Evolutionary conservation across 257 asterid species (phyloP), one percentile per base, ranked within the genome.

Genomic region (Paraleonurus japonicus): DNA sequence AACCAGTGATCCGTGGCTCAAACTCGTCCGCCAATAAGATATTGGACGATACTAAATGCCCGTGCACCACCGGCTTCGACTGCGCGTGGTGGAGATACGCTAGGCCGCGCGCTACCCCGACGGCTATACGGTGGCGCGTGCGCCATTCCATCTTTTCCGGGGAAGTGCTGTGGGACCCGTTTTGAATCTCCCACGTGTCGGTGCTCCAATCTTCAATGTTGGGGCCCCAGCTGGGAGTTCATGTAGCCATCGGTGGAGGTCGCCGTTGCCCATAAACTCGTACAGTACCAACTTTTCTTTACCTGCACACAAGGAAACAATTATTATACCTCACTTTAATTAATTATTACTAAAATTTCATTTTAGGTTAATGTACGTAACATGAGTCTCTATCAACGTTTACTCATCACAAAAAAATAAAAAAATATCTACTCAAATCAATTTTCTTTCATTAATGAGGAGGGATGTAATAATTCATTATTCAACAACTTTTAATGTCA

Each of bases 111-210:
- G 99, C 99, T 24, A 89, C 84, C n/a, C 99, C 99, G 6, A 91
- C 91, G 0, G 99, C 96, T 15, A 94, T 88, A 60, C 88, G 96
- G 89, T 94, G 99, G 92, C 97, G 97, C 85, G 95, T 89, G 87
- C 62, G 86, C 99, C 99, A 94, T 43, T 86, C 99, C 81, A 85
- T 41, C 59, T 84, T 86, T 16, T 84, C 92, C 7, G 96, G 89
- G 0, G 89, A 76, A 0, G 83, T 9, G 12, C 15, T 13, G 8
- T 74, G 78, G 33, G 87, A 7, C 22, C 77, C 88, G 2, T 57
- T 71, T 13, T 81, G 96, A 35, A 82, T 74, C 79, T 91, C 96
- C 99, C 97, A 94, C 20, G 96, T 88, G 85, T 94, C 99, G 41
- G 81, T 74, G 71, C 92, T 91, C 99, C 99, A 94, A 60, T 94